A percentile compares a stretch with the other conserved stretches of the same genome.
Evolutionary conservation across 2,329 filamentous ascomycete species (phyloP).

Genomic region (Purpureocillium takamizusanense): DNA sequence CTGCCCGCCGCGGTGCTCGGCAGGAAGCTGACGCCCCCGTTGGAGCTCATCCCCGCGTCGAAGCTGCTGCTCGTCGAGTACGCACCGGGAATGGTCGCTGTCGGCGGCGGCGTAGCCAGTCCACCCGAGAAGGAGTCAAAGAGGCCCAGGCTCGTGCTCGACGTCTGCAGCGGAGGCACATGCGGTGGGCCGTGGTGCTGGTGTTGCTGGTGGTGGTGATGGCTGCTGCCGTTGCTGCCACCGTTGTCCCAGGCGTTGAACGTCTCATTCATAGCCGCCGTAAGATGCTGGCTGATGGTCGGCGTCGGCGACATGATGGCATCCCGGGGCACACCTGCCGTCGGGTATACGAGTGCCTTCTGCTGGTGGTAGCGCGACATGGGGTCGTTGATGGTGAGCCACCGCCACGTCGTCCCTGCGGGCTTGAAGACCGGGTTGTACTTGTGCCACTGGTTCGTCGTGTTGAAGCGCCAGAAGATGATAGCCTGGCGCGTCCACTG

Average conservation of each 20-base stretch:
- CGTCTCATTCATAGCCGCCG: conserved; percentile 48
- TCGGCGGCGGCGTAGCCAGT: conserved; percentile 48
- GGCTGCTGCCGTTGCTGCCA: conserved; percentile 11
- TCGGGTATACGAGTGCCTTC: conserved; percentile 29
- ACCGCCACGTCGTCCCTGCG: conserved; percentile 50
- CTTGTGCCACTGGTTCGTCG: conserved; percentile 42
- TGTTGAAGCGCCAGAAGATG: conserved; percentile 54
- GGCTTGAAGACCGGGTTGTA: conserved; percentile 38
- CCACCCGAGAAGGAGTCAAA: conserved; percentile 43
- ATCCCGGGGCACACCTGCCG: conserved; percentile 25
- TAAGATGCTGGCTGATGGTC: conserved; percentile 39
- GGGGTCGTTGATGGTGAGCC: conserved; percentile 51
- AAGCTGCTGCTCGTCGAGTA: conserved; percentile 35
- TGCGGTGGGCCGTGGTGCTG: conserved; percentile 18
- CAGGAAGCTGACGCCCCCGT: conserved; percentile 21
- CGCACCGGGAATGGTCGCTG: conserved; percentile 38
- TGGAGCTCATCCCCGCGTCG: conserved; percentile 24
- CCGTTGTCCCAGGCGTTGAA: conserved; percentile 38
- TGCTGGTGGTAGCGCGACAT: conserved; percentile 50
- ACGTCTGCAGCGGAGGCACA: conserved; percentile 21
- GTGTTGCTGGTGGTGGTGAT: conserved; percentile 5
- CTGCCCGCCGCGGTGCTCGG: conserved; percentile 16
- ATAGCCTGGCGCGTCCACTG: conserved; percentile 50
- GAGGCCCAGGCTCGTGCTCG: conserved; percentile 27
- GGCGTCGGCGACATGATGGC: conserved; percentile 46